phyloP scores from a whole-genome alignment of 129 eudicot genomes.

The Lonicera japonica region DNA sequence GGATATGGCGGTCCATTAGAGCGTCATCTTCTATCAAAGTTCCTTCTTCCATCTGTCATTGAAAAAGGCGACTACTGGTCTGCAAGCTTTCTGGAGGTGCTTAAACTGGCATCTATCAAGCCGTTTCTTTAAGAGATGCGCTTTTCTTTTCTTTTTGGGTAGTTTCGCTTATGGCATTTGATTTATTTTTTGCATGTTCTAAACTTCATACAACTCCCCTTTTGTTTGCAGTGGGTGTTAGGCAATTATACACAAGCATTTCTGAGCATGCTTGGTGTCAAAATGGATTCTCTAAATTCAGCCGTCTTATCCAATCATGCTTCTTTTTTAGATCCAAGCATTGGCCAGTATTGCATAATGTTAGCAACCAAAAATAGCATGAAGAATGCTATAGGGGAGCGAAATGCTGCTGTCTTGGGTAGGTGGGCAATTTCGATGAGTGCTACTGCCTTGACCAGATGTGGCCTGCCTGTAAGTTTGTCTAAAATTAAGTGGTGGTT shows the following conservation, averaged over 20 bases:
- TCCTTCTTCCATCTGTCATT: conserved; percentile 67
- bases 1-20: conserved; percentile 76
- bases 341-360: conserved; percentile 84
- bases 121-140: too few relatives aligned
- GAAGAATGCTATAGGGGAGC: conserved; percentile 88
- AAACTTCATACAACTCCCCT: conserved; percentile 3
- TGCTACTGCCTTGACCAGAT: conserved; percentile 72
- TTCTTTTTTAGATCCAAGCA: conserved; percentile 66
- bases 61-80: conserved; percentile 79
- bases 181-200: conserved; percentile 4
- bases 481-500: conserved; percentile 2
- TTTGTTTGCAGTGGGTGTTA: conserved; percentile 53
- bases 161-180: conserved; percentile 1
- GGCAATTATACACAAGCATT: conserved; percentile 74
- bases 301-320: conserved; percentile 37
- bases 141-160: not conserved
- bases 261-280: conserved; percentile 51
- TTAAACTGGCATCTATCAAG: conserved; percentile 5
- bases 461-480: conserved; percentile 83
- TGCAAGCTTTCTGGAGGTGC: conserved; percentile 79
- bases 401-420: conserved; percentile 45
- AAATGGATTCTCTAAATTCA: conserved; percentile 27
- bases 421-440: conserved; percentile 75
- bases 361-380: conserved; percentile 70
- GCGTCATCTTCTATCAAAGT: conserved; percentile 52